Evolutionary conservation across 2,329 filamentous ascomycete genomes (phyloP).

Genomic region (Coniella lustricola): DNA sequence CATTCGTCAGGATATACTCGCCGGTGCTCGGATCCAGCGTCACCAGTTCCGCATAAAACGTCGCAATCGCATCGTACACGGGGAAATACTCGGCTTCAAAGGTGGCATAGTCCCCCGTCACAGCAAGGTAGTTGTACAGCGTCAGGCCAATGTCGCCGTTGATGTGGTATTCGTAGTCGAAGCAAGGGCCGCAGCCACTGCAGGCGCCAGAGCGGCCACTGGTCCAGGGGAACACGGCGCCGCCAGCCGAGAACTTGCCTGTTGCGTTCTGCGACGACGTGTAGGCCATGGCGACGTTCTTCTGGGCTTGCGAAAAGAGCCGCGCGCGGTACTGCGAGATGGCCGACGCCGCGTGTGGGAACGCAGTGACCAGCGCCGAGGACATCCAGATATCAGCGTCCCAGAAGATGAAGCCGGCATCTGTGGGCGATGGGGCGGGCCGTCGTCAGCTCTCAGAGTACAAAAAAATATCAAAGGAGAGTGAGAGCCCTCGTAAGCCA

Average conservation of each 20-base stretch:
- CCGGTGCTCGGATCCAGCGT: slow-evolving; percentile 47
- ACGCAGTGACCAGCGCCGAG: slow-evolving; percentile 7
- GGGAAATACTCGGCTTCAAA: slow-evolving; percentile 42
- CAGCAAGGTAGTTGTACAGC: slow-evolving; percentile 12
- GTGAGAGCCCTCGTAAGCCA: too few species aligned
- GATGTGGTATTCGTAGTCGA: slow-evolving; percentile 16
- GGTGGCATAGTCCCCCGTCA: slow-evolving; percentile 5
- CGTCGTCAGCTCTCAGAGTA: too few species aligned
- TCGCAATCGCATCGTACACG: slow-evolving; percentile 56
- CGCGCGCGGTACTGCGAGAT: slow-evolving; percentile 7
- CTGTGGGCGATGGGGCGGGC: too few species aligned
- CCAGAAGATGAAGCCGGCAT: slow-evolving; percentile 13
- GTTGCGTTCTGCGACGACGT: slow-evolving; percentile 43
- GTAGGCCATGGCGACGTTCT: slow-evolving; percentile 10
- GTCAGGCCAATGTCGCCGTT: slow-evolving; percentile 14
- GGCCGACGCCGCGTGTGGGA: slow-evolving; percentile 9
- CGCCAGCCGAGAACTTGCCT: slow-evolving; percentile 3
- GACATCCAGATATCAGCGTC: slow-evolving; percentile 15
- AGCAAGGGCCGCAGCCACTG: not conserved
- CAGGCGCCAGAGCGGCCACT: slow-evolving; percentile 13
- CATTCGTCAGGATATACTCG: slow-evolving; percentile 46
- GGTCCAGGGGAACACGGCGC: slow-evolving; percentile 13
- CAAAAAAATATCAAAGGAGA: not conserved
- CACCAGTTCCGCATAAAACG: slow-evolving; percentile 53
- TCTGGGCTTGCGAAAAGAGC: slow-evolving; percentile 10